Percentiles rank a stretch among this genome's conserved stretches.
phyloP scores from a whole-genome alignment of 1,284 basidiomycete genomes.

The Ceratobasidium sp. region DNA sequence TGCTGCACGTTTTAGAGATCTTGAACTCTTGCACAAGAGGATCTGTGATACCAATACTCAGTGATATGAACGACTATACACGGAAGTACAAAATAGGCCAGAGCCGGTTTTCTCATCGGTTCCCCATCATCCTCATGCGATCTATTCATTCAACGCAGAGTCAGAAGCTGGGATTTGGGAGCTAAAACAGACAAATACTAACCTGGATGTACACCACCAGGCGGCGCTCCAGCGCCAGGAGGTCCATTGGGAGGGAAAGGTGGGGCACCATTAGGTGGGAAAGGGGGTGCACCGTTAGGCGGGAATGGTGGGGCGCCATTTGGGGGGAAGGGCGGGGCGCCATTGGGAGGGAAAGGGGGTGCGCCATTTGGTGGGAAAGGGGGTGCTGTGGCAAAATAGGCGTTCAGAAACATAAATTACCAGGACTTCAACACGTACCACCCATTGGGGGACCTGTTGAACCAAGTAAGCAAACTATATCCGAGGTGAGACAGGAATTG shows the following conservation, averaged over 20 bases:
- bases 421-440: slow-evolving; percentile 43
- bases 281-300: slow-evolving; percentile 58
- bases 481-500: slow-evolving; percentile 24
- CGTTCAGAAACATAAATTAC: slow-evolving; percentile 35
- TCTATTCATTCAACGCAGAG: slow-evolving; percentile 50
- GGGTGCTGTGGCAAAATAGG: slow-evolving; percentile 56
- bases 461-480: not conserved
- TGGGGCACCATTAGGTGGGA: slow-evolving; percentile 52
- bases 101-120: slow-evolving; percentile 41
- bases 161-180: not conserved
- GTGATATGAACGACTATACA: slow-evolving; percentile 16
- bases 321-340: slow-evolving; percentile 53
- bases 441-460: slow-evolving; percentile 52
- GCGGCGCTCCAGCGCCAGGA: slow-evolving; percentile 54
- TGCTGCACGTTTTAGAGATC: not conserved
- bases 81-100: slow-evolving; percentile 14
- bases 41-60: slow-evolving; percentile 33
- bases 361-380: slow-evolving; percentile 48
- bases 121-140: slow-evolving; percentile 79
- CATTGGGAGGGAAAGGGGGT: slow-evolving; percentile 40
- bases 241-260: slow-evolving; percentile 52
- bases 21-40: not conserved
- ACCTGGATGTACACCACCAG: slow-evolving; percentile 74
- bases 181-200: not conserved
- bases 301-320: slow-evolving; percentile 64